phyloP scores from a whole-genome alignment of 2,329 filamentous ascomycete species.

The Pezizomycotina sp. region DNA sequence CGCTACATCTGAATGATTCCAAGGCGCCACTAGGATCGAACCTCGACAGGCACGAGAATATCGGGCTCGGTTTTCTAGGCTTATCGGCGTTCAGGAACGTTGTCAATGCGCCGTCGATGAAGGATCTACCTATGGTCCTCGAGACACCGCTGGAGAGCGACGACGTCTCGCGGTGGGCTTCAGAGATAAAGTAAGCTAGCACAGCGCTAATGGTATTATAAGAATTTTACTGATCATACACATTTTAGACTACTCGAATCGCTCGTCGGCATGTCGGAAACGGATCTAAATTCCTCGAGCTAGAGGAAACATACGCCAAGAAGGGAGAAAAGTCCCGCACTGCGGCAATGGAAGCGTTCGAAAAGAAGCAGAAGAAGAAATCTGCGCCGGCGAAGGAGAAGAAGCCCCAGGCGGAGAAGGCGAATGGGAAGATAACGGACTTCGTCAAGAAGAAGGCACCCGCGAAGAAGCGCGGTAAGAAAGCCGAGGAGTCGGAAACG shows the following conservation, averaged over 20 bases:
- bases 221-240: too few species aligned
- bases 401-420: conserved; percentile 16
- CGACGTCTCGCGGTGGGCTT: conserved; percentile 61
- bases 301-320: conserved; percentile 49
- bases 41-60: conserved; percentile 86
- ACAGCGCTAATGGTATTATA: too few species aligned
- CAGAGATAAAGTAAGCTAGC: conserved; percentile 95
- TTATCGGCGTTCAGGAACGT: conserved; percentile 79
- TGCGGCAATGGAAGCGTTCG: conserved; percentile 62
- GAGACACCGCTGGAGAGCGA: conserved; percentile 82
- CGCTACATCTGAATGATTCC: conserved; percentile 86
- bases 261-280: conserved; percentile 66
- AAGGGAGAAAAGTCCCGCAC: conserved; percentile 54
- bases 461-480: conserved; percentile 14
- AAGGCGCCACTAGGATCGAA: conserved; percentile 73
- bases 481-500: conserved; percentile 8
- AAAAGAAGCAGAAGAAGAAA: conserved; percentile 52
- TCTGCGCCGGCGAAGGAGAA: conserved; percentile 32
- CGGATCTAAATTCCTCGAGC: conserved; percentile 43
- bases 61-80: conserved; percentile 85
- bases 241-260: conserved; percentile 78
- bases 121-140: conserved; percentile 72
- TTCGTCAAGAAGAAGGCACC: too few species aligned
- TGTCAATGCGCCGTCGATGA: conserved; percentile 64
- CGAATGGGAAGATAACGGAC: conserved; percentile 18